phyloP scores from a whole-genome alignment of 73 alveolate species.

The Effrenium voratum region DNA sequence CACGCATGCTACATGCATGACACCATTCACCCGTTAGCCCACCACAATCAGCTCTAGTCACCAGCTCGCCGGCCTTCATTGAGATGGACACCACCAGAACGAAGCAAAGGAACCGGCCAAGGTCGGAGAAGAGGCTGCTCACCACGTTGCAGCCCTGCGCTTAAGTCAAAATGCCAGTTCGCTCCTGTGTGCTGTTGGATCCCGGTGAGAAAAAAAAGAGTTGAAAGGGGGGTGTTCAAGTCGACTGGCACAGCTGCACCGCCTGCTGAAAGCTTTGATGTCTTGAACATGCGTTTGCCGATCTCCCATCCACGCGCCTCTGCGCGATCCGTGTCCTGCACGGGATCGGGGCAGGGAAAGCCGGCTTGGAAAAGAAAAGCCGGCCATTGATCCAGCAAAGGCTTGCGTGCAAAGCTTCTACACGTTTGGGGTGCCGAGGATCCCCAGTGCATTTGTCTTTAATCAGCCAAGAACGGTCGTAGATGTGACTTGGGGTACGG shows the following conservation, averaged over 20 bases:
- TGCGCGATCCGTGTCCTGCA: slow-evolving; percentile 42
- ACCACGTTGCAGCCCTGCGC: slow-evolving; percentile 92
- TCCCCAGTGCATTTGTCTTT: too few species aligned
- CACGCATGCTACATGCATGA: too few species aligned
- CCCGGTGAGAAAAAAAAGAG: not conserved
- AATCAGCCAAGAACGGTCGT: too few species aligned
- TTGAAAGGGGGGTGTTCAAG: not conserved
- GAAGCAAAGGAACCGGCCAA: slow-evolving; percentile 75
- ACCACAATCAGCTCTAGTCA: too few species aligned
- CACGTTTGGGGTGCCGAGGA: too few species aligned
- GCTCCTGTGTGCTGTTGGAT: not conserved
- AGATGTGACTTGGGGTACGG: too few species aligned
- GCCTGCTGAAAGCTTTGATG: not conserved
- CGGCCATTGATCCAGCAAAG: too few species aligned
- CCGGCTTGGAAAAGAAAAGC: too few species aligned
- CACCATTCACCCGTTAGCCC: too few species aligned
- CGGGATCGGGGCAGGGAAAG: too few species aligned
- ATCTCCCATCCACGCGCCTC: not conserved
- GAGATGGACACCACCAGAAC: slow-evolving; percentile 75
- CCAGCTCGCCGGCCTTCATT: slow-evolving; percentile 52
- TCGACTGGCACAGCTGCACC: not conserved
- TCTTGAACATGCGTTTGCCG: not conserved
- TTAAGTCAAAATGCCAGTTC: not conserved
- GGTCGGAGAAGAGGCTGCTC: slow-evolving; percentile 69
- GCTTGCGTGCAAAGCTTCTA: too few species aligned